phyloP scores from a whole-genome alignment of 371 early-diverging fungal species.

The Batrachochytrium dendrobatidis region DNA sequence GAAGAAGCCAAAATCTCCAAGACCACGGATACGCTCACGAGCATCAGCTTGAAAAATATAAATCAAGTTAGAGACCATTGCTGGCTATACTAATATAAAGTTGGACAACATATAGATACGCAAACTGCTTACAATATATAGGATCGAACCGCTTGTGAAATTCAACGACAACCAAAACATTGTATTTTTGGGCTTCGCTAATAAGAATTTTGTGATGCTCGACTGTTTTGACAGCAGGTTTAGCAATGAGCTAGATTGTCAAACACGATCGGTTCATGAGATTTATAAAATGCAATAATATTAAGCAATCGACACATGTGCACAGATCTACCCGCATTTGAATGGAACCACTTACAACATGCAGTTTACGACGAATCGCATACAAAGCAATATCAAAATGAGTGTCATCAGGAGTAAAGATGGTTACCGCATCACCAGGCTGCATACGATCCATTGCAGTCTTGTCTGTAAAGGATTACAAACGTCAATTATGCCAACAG shows the following conservation, averaged over 20 bases:
- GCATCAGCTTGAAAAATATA: slow-evolving; percentile 25
- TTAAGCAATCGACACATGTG: no score
- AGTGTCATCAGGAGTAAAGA: slow-evolving; percentile 50
- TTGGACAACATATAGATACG: slow-evolving; percentile 19
- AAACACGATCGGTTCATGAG: no score
- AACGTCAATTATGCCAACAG: background rate
- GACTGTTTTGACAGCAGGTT: slow-evolving; percentile 42
- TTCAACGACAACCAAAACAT: slow-evolving; percentile 39
- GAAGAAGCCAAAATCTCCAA: slow-evolving; percentile 44
- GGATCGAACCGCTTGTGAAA: slow-evolving; percentile 50
- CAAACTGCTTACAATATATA: slow-evolving; percentile 21
- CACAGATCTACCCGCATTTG: no score
- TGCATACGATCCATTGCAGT: slow-evolving; percentile 36
- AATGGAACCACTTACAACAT: slow-evolving; percentile 38
- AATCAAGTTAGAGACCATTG: no score
- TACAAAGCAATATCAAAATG: slow-evolving; percentile 40
- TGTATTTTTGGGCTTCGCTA: slow-evolving; percentile 29
- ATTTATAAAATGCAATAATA: no score
- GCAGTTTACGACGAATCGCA: slow-evolving; percentile 38
- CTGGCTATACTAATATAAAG: no score
- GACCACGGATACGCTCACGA: slow-evolving; percentile 15
- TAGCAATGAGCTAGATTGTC: slow-evolving; percentile 27
- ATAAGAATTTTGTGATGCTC: slow-evolving; percentile 34
- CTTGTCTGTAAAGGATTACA: slow-evolving; percentile 23
- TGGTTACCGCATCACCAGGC: slow-evolving; percentile 40